A percentile compares a stretch with the other conserved stretches of the same genome.
These are phyloP conservation scores for Mycena alexandri DNA, from an alignment of 768 basidiomycete species.

Conservation along the genomic window DNA sequence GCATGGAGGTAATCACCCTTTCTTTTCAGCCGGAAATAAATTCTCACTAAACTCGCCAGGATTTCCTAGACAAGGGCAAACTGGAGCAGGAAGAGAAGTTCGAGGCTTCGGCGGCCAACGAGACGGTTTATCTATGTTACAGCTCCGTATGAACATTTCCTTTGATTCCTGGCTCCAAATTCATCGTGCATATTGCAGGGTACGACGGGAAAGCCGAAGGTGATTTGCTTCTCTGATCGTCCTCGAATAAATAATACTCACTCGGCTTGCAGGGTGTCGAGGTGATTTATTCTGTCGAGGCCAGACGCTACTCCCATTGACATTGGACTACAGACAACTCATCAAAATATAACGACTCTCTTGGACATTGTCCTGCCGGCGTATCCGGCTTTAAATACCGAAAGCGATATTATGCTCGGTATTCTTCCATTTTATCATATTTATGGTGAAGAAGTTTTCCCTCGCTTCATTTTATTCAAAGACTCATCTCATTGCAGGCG, in stretches of 20 bases:
- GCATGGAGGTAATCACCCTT: too few species aligned
- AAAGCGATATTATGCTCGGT: constrained; percentile 67
- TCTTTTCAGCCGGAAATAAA: too few species aligned
- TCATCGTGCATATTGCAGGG: too few species aligned
- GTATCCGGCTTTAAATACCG: constrained; percentile 56
- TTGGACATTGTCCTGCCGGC: constrained; percentile 61
- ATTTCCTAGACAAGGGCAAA: constrained; percentile 64
- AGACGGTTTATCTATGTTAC: constrained; percentile 78
- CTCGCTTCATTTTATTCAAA: not conserved
- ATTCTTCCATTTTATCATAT: constrained; percentile 72
- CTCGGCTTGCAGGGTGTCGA: constrained; percentile 50
- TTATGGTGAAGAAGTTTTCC: constrained; percentile 46
- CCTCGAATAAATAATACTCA: not conserved
- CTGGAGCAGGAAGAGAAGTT: constrained; percentile 68
- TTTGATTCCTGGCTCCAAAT: too few species aligned
- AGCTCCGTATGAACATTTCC: constrained; percentile 48
- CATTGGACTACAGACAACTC: constrained; percentile 62
- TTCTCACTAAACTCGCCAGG: too few species aligned
- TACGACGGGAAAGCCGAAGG: constrained; percentile 86
- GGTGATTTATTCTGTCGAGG: constrained; percentile 44
- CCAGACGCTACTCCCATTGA: not conserved
- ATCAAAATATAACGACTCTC: constrained; percentile 75
- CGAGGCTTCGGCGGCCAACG: constrained; percentile 62
- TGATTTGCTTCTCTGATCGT: not conserved
- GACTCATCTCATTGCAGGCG: constrained; percentile 52